Evolutionary conservation across 148 eudicot genomes (phyloP), one percentile per base, ranked within the genome.

Genomic region (Rhododendron kiyosumense): DNA sequence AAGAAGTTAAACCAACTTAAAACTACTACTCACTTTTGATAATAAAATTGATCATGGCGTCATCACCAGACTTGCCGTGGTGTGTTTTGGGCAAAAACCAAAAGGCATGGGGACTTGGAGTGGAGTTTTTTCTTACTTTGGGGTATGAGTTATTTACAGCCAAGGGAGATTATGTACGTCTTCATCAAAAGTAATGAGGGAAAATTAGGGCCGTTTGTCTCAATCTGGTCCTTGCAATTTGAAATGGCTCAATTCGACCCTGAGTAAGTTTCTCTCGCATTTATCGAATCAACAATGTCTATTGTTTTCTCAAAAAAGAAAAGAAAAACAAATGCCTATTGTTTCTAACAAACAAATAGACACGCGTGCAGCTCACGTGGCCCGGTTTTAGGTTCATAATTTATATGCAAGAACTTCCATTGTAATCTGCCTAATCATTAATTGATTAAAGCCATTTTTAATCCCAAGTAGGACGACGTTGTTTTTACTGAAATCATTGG

Each of bases 31-130:
- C 18, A 69, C 12, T 28, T 7, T 32, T 10, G 34, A 43, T 48
- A 51, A 51, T 48, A 51, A 51, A 65, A 65, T 32, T 11, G n/a
- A 45, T 46, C 1, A 11, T 59, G 65, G 38, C 67, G 51, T 81
- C 84, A 28, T 78, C 74, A 57, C 14, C 54, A 65, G 84, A 79
- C 69, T 85, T 82, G 81, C 45, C 88, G 88, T 82, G 84, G 41
- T 81, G 85, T 75, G 85, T 76, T 82, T 82, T 41, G 45, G 79
- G 84, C 26, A 7, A 36, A 22, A 52, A 73, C 38, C 82, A 1
- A 9, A 26, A 86, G 38, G 63, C 1, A 71, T 71, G 54, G 75
- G 84, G 49, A 34, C 38, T 67, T 86, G 51, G 34, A 82, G 61
- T 73, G 48, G 28, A 34, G 57, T 48, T 51, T 49, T 59, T 79